phyloP scores from a whole-genome alignment of 805 yeast genomes.

The Ogataea saltuana region DNA sequence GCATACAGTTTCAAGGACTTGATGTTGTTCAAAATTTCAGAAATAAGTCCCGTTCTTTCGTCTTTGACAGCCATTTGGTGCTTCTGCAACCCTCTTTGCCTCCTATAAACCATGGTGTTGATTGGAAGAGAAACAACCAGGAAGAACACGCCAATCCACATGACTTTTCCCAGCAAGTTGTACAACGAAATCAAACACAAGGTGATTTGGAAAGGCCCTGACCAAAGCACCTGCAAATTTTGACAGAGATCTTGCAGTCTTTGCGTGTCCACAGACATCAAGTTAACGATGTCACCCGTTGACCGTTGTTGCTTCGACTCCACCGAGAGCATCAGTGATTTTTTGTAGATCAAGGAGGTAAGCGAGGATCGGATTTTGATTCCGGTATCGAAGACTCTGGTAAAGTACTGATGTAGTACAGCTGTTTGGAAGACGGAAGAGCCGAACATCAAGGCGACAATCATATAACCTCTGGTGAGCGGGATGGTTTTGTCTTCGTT shows the following conservation, averaged over 20 bases:
- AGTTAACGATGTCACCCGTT: constrained; percentile 91
- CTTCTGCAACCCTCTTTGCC: constrained; percentile 73
- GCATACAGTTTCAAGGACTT: constrained; percentile 91
- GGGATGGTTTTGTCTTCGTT: constrained; percentile 52
- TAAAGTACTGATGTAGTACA: constrained; percentile 75
- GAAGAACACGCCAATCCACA: constrained; percentile 93
- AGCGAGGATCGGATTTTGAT: constrained; percentile 73
- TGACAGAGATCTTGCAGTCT: constrained; percentile 82
- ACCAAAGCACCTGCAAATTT: constrained; percentile 80
- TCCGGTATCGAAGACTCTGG: constrained; percentile 72
- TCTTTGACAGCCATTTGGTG: constrained; percentile 89
- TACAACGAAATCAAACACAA: constrained; percentile 75
- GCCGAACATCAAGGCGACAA: constrained; percentile 72
- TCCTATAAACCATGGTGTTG: constrained; percentile 66
- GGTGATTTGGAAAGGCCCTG: constrained; percentile 86
- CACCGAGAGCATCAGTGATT: constrained; percentile 65
- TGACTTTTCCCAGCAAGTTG: constrained; percentile 76
- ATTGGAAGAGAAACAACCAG: constrained; percentile 78
- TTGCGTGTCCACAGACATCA: constrained; percentile 93
- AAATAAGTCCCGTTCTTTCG: constrained; percentile 83
- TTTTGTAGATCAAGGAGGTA: constrained; percentile 66
- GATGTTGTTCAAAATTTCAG: constrained; percentile 87
- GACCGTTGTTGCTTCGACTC: constrained; percentile 71
- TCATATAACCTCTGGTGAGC: constrained; percentile 70
- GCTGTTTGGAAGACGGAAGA: constrained; percentile 79